Conservation (phyloP, 1,139 yeast species). For the Pichia sp. region DNA sequence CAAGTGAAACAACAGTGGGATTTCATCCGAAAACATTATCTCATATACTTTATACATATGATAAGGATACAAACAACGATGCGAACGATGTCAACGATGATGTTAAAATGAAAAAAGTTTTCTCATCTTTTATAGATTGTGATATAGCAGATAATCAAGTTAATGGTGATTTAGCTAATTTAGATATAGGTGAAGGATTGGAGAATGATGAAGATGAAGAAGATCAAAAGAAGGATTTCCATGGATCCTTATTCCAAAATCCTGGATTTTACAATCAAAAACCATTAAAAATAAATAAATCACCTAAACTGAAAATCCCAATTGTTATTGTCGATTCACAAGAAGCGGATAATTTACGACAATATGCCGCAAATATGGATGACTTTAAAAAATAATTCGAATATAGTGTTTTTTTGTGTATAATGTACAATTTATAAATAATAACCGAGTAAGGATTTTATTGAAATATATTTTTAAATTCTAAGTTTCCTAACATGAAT, state of each 20-base stretch:
- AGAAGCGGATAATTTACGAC: constrained; percentile 24
- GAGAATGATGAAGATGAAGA: constrained; percentile 6
- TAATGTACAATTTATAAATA: neutral
- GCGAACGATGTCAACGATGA: constrained; percentile 12
- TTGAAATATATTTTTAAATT: neutral
- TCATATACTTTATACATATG: constrained; percentile 25
- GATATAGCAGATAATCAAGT: neutral
- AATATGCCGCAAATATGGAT: constrained; percentile 10
- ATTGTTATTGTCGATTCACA: constrained; percentile 24
- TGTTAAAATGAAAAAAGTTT: constrained; percentile 9
- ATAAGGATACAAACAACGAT: constrained; percentile 7
- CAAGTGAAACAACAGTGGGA: constrained; percentile 24
- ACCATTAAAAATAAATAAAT: neutral
- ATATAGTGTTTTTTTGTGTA: neutral
- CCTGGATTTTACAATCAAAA: neutral
- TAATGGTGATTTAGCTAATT: constrained; percentile 4
- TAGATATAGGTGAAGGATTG: constrained; percentile 10
- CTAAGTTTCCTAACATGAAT: constrained; percentile 11
- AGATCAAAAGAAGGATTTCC: neutral
- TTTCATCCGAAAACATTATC: constrained; percentile 27
- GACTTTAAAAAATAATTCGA: no score
- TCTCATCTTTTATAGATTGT: constrained; percentile 10
- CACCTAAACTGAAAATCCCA: constrained; percentile 18
- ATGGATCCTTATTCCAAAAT: constrained; percentile 12
- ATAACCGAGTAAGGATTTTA: neutral